Base-by-base conservation (phyloP, 2,329 filamentous ascomycete species). In the Sporothrix brunneoviolacea region DNA sequence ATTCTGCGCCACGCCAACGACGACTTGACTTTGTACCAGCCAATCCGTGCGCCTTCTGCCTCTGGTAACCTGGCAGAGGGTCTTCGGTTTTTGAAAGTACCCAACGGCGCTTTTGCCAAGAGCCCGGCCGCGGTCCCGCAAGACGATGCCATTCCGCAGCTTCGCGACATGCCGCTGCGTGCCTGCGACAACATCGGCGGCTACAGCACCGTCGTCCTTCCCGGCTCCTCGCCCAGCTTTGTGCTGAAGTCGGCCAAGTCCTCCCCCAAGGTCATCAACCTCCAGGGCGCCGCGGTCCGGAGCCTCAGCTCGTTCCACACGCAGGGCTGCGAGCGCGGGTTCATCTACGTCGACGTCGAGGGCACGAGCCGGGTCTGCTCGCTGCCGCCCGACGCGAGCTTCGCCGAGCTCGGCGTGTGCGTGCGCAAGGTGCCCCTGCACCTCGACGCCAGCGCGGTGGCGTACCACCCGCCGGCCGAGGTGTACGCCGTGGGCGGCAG, bases 21-120 rank as follows among this genome's bases (percentile, higher is more conserved):
- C 56, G 91, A 97, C 62, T 70, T 97, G 30, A 85, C 86, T 10
- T 77, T 97, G 40, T 98, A 97, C 64, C 83, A 93, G 63, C 90
- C 91, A 2, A 85, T 89, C 58, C 75, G 79, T 37, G 65, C 65
- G 50, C 64, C 60, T n/a, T 59, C 50, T 12, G 9, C 40, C 18
- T 27, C 40, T 12, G 48, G 21, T 13, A 16, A 39, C 13, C 32
- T 30, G 24, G 32, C 40, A 6, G 22, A 22, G 3, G 33, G 28
- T 19, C 21, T 50, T 5, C 51, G 54, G 5, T 55, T 55, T 32
- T 2, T 51, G 3, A 50, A 54, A 22, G 10, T 52, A 15, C 8
- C 30, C 8, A 54, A 51, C 35, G 33, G 15, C 18, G 73, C 77
- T 27, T 68, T 91, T 39, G 84, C 88, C 8, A 82, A 78, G 44